These are phyloP conservation scores for Ophiostoma sp. DNA, from an alignment of 2,329 filamentous ascomycete genomes.

Conservation along the genomic window DNA sequence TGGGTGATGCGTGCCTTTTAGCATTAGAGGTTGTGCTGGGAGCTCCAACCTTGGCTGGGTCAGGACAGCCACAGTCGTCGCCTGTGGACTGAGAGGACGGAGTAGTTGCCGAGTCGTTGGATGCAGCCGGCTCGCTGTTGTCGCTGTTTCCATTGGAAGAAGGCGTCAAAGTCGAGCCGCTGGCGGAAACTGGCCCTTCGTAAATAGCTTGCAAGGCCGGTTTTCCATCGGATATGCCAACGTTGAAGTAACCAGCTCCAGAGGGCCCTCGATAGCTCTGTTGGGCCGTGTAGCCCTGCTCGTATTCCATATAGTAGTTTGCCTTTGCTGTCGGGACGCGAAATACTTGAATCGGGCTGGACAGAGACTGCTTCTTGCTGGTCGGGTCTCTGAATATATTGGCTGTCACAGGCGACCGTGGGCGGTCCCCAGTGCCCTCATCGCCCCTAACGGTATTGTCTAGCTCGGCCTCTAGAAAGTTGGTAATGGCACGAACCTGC, in stretches of 20 bases:
- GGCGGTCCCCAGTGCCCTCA: background rate
- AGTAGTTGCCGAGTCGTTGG: background rate
- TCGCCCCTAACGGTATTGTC: background rate
- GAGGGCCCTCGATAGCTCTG: too few relatives aligned
- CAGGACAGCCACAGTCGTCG: background rate
- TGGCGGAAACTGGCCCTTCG: background rate
- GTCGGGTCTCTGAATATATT: slow-evolving; percentile 17
- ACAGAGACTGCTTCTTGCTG: slow-evolving; percentile 18
- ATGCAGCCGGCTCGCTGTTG: background rate
- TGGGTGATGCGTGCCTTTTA: background rate
- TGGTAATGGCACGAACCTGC: slow-evolving; percentile 5
- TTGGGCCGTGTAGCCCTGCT: background rate
- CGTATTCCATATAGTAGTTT: slow-evolving; percentile 19
- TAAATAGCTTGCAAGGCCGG: background rate
- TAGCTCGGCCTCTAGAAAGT: background rate
- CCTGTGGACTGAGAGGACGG: background rate
- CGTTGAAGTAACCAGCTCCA: background rate
- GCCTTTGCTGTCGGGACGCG: background rate
- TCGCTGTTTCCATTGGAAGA: background rate
- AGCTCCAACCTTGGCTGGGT: background rate
- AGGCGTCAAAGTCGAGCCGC: background rate
- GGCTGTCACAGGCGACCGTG: slow-evolving; percentile 6
- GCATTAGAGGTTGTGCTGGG: background rate
- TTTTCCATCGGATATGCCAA: background rate
- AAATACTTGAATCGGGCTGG: slow-evolving; percentile 15